Evolutionary conservation across 352 stramenopile species (phyloP).

Genomic region (Pythium myriotylum): DNA sequence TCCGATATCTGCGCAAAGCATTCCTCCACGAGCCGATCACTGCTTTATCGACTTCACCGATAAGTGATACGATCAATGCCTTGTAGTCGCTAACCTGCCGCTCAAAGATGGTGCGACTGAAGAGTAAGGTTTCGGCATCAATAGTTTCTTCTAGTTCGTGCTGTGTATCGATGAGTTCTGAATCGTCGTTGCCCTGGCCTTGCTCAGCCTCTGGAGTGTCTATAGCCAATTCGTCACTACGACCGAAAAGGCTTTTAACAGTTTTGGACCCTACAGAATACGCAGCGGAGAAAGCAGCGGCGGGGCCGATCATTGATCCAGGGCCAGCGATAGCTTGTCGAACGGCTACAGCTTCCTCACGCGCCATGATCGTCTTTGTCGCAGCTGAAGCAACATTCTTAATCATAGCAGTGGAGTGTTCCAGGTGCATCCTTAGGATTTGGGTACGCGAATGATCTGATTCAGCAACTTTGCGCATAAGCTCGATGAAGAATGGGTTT

Average conservation of each 20-base stretch:
- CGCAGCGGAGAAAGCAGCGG: slow-evolving; percentile 62
- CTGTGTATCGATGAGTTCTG: not conserved
- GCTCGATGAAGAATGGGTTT: slow-evolving; percentile 66
- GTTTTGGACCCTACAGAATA: slow-evolving; percentile 80
- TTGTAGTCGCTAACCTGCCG: slow-evolving; percentile 53
- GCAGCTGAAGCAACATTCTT: slow-evolving; percentile 46
- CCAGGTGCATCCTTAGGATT: slow-evolving; percentile 65
- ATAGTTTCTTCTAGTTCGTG: slow-evolving; percentile 22
- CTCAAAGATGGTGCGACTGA: slow-evolving; percentile 79
- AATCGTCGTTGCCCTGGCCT: not conserved
- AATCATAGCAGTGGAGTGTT: slow-evolving; percentile 52
- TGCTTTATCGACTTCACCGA: slow-evolving; percentile 32
- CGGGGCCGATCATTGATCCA: slow-evolving; percentile 71
- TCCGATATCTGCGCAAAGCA: slow-evolving; percentile 34
- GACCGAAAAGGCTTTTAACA: slow-evolving; percentile 67
- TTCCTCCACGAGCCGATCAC: slow-evolving; percentile 29
- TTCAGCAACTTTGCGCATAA: slow-evolving; percentile 57
- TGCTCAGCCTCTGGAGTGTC: not conserved
- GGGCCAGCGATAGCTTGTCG: slow-evolving; percentile 66
- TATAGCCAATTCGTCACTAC: not conserved
- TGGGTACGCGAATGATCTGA: slow-evolving; percentile 57
- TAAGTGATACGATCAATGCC: slow-evolving; percentile 32
- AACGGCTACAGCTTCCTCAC: slow-evolving; percentile 72
- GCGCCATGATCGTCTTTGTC: slow-evolving; percentile 57
- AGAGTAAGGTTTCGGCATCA: slow-evolving; percentile 58